Evolutionary conservation across 495 filamentous ascomycete species (phyloP).

Genomic region (Hypomontagnella submonticulosa): DNA sequence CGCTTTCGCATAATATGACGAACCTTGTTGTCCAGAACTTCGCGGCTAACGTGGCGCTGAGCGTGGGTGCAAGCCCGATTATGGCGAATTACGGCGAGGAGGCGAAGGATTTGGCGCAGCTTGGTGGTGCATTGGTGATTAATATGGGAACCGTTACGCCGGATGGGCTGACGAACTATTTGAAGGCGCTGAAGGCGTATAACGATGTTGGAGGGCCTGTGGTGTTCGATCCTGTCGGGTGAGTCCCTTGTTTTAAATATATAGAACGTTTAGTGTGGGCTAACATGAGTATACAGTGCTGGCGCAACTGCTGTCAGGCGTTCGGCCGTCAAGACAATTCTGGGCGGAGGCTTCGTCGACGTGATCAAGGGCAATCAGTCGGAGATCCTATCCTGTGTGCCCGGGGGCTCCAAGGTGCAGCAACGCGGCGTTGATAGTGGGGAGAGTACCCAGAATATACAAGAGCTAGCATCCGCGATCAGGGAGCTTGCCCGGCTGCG

Average conservation of each 20-base stretch:
- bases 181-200: slow-evolving; percentile 72
- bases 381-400: slow-evolving; percentile 84
- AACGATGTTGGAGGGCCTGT: slow-evolving; percentile 79
- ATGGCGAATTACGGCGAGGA: slow-evolving; percentile 92
- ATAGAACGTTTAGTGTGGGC: neutral
- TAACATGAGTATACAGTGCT: slow-evolving; percentile 53
- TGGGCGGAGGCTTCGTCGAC: slow-evolving; percentile 79
- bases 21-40: slow-evolving; percentile 93
- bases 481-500: slow-evolving; percentile 72
- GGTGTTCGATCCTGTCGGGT: slow-evolving; percentile 90
- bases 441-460: slow-evolving; percentile 61
- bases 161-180: slow-evolving; percentile 74
- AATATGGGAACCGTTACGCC: slow-evolving; percentile 94
- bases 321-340: slow-evolving; percentile 74
- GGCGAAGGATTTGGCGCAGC: slow-evolving; percentile 76
- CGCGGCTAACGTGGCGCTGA: slow-evolving; percentile 86
- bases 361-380: slow-evolving; percentile 96
- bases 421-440: slow-evolving; percentile 92
- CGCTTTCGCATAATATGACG: slow-evolving; percentile 96
- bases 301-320: slow-evolving; percentile 83
- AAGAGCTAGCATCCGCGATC: slow-evolving; percentile 70
- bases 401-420: slow-evolving; percentile 63
- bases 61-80: slow-evolving; percentile 89
- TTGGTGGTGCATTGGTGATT: slow-evolving; percentile 78
- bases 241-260: too few species aligned